phyloP scores from a whole-genome alignment of 345 rosid genomes.

The Chamaenerion angustifolium region DNA sequence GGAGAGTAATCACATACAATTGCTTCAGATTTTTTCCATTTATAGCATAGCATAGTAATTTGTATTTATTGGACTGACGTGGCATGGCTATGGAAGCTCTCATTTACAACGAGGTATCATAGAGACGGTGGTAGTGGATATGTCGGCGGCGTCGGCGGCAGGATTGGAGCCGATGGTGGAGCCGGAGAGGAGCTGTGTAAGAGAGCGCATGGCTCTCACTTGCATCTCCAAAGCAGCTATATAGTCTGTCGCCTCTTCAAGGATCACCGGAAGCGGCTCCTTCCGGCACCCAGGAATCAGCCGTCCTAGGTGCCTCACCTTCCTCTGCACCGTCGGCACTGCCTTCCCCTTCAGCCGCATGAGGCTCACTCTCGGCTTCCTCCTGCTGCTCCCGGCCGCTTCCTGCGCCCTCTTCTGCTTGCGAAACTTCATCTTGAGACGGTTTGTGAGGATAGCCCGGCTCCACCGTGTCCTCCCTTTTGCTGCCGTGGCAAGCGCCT shows the following conservation, averaged over 20 bases:
- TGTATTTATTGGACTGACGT: too few relatives aligned
- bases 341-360: conserved; percentile 45
- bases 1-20: too few relatives aligned
- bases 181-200: too few relatives aligned
- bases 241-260: conserved; percentile 87
- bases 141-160: too few relatives aligned
- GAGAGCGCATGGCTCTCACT: too few relatives aligned
- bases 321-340: conserved; percentile 67
- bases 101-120: too few relatives aligned
- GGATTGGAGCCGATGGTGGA: too few relatives aligned
- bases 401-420: conserved; percentile 43
- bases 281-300: conserved; percentile 96
- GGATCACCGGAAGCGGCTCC: conserved; percentile 70
- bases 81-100: too few relatives aligned
- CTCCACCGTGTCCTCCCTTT: conserved; percentile 87
- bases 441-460: conserved; percentile 63
- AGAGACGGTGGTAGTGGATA: too few relatives aligned
- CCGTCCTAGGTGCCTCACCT: conserved; percentile 62
- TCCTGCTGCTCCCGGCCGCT: conserved; percentile 17
- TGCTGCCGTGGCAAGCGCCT: conserved; percentile 64
- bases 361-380: conserved; percentile 60
- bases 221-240: conserved; percentile 39
- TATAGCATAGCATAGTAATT: too few relatives aligned
- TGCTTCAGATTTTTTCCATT: too few relatives aligned
- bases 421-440: conserved; percentile 72